phyloP scores from a whole-genome alignment of 257 asterid species.

The Solanum pennellii region DNA sequence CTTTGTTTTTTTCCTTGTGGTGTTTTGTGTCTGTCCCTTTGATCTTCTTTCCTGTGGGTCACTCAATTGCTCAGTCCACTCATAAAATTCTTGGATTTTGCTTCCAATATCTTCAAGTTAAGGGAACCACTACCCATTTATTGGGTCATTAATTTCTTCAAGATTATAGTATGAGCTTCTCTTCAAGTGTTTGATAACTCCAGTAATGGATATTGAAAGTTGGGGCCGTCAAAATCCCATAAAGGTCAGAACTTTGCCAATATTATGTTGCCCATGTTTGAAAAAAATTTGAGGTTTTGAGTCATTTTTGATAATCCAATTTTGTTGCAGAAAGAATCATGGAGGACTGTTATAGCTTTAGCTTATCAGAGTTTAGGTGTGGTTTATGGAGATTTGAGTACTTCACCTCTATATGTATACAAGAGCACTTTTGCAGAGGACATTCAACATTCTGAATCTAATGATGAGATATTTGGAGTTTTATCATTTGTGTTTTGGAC shows the following conservation, averaged over 20 bases:
- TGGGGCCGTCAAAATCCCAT: conserved; percentile 35
- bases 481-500: conserved; percentile 90
- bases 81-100: conserved; percentile 6
- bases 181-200: conserved; percentile 32
- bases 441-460: conserved; percentile 74
- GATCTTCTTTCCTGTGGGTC: background rate
- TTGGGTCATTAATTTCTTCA: conserved; percentile 1
- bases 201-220: conserved; percentile 74
- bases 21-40: conserved; percentile 20
- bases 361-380: conserved; percentile 96
- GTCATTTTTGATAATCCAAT: background rate
- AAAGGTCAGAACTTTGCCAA: conserved; percentile 46
- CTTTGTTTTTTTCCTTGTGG: conserved; percentile 9
- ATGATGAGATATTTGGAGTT: conserved; percentile 88
- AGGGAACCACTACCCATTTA: background rate
- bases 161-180: conserved; percentile 17
- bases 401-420: conserved; percentile 92
- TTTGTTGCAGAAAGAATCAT: conserved; percentile 59
- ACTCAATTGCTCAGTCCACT: conserved; percentile 2
- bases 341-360: conserved; percentile 71
- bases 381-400: conserved; percentile 93
- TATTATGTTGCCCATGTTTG: background rate
- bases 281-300: background rate
- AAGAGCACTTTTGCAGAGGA: conserved; percentile 98
- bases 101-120: background rate